A percentile compares a stretch with the other conserved stretches of the same genome.
phyloP scores from a whole-genome alignment of 2,329 filamentous ascomycete species.

The Beauveria asiatica region DNA sequence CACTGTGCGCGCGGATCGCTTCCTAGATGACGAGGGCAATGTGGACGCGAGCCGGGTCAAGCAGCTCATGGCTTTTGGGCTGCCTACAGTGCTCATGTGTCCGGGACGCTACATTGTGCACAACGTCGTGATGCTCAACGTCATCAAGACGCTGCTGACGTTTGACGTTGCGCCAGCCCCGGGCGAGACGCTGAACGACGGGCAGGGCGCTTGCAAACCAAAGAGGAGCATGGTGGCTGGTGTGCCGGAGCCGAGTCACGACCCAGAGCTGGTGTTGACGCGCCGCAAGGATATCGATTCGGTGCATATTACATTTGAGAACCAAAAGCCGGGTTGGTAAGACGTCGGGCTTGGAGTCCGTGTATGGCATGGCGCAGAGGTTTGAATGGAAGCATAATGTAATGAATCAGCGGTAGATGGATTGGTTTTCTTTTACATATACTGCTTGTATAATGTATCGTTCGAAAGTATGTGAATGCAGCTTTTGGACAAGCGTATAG shows the following conservation, averaged over 20 bases:
- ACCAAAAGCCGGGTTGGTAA: constrained; percentile 8
- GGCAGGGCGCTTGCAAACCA: not conserved
- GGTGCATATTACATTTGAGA: constrained; percentile 1
- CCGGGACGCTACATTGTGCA: constrained; percentile 7
- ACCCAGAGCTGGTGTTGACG: constrained; percentile 1
- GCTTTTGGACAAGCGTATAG: too few relatives aligned
- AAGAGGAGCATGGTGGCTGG: constrained; percentile 6
- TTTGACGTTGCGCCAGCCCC: constrained; percentile 1
- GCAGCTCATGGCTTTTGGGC: constrained; percentile 4
- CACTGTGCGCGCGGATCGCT: not conserved
- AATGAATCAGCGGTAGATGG: not conserved
- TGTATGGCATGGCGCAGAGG: not conserved
- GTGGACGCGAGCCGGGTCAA: not conserved
- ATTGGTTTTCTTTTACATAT: too few relatives aligned
- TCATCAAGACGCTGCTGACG: constrained; percentile 8
- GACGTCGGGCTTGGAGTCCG: too few relatives aligned
- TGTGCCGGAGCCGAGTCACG: not conserved
- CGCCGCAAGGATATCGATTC: not conserved
- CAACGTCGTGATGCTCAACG: constrained; percentile 6
- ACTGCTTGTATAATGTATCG: too few relatives aligned
- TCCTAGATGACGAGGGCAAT: not conserved
- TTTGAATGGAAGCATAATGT: not conserved
- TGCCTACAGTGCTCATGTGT: constrained; percentile 8
- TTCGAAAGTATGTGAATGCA: too few relatives aligned
- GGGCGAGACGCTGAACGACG: not conserved